Percentiles rank a stretch among this genome's conserved stretches.
Conservation (phyloP, 768 basidiomycete genomes). For the Leccinellum albellum region DNA sequence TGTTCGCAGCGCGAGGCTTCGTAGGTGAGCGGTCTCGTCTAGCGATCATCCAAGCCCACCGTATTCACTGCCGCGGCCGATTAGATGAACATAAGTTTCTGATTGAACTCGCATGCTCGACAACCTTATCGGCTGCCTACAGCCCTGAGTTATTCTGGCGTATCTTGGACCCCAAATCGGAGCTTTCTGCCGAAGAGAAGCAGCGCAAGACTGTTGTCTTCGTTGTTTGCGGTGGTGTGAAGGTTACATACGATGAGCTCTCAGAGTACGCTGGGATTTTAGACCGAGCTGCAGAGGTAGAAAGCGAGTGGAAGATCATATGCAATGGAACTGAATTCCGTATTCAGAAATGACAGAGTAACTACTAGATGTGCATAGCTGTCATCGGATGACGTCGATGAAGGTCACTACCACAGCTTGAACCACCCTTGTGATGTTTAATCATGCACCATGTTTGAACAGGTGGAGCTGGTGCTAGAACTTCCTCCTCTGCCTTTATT, state of each 20-base stretch:
- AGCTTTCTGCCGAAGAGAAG: slow-evolving; percentile 22
- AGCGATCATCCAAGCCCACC: neutral
- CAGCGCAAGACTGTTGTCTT: slow-evolving; percentile 20
- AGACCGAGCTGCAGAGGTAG: slow-evolving; percentile 31
- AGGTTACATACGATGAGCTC: slow-evolving; percentile 54
- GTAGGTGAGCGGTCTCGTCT: slow-evolving; percentile 43
- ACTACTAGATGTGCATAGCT: neutral
- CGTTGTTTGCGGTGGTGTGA: slow-evolving; percentile 48
- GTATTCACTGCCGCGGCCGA: neutral
- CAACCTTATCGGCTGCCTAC: slow-evolving; percentile 67
- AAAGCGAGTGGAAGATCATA: slow-evolving; percentile 26
- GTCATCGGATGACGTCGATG: neutral
- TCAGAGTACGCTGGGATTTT: slow-evolving; percentile 43
- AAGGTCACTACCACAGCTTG: slow-evolving; percentile 21
- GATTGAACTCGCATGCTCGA: slow-evolving; percentile 71
- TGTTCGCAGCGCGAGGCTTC: slow-evolving; percentile 55
- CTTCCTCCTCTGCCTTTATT: slow-evolving; percentile 55
- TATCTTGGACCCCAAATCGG: slow-evolving; percentile 21
- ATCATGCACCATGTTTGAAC: too few species aligned
- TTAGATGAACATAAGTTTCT: slow-evolving; percentile 74
- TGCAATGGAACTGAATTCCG: slow-evolving; percentile 27
- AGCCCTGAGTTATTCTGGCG: slow-evolving; percentile 50
- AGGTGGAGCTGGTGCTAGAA: slow-evolving; percentile 16
- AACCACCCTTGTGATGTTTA: slow-evolving; percentile 27
- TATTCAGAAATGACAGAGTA: slow-evolving; percentile 14